phyloP scores from a whole-genome alignment of 73 alveolate genomes.

The Paraurostyla sp. region DNA sequence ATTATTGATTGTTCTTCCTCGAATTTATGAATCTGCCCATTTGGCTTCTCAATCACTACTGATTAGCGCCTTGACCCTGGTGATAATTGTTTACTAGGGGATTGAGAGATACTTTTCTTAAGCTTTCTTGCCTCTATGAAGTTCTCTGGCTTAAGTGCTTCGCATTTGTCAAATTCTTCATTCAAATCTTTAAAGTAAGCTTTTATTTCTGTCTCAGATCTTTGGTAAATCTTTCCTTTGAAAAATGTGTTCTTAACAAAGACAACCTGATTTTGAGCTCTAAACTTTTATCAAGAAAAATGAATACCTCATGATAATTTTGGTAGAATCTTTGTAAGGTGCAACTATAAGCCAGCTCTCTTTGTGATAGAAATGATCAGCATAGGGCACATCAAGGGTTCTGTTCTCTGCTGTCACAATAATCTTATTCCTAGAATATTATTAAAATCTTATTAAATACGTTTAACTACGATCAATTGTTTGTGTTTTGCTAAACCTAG shows the following conservation, averaged over 20 bases:
- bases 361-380: slow-evolving; percentile 53
- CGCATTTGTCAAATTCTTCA: neutral
- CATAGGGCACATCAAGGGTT: slow-evolving; percentile 54
- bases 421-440: neutral
- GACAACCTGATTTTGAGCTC: neutral
- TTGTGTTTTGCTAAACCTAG: neutral
- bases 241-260: slow-evolving; percentile 46
- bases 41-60: too few relatives aligned
- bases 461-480: neutral
- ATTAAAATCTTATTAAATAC: neutral
- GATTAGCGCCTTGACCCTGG: too few relatives aligned
- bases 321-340: neutral
- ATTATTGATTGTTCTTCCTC: too few relatives aligned
- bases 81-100: too few relatives aligned
- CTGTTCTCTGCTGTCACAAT: neutral
- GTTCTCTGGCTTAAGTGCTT: too few relatives aligned
- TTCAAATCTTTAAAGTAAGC: slow-evolving; percentile 1
- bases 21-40: too few relatives aligned
- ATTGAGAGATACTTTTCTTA: too few relatives aligned
- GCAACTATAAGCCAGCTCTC: slow-evolving; percentile 46
- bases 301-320: slow-evolving; percentile 14
- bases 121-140: too few relatives aligned
- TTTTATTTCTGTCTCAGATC: slow-evolving; percentile 34
- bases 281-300: neutral
- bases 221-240: neutral